Evolutionary conservation across 352 stramenopile genomes (phyloP), one percentile per base, ranked within the genome.

Genomic region (Phytophthora lateralis): DNA sequence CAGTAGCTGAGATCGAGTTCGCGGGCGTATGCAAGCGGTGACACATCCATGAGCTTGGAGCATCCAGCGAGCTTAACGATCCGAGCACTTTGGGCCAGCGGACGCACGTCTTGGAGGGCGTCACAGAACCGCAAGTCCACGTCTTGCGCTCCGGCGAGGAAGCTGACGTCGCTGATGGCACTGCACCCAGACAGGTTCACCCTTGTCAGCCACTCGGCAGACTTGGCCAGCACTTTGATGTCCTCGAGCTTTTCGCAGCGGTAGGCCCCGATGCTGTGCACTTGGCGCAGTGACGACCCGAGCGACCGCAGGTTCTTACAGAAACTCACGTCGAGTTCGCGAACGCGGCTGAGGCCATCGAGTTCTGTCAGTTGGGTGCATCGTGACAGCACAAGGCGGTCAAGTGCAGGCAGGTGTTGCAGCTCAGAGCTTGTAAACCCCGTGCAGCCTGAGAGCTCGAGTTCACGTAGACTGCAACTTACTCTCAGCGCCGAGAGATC

Each of bases 51-150:
- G 0, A 92, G 47, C 2, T 72, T 75, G 17, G 68, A 65, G 39
- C 82, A 89, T 3, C 77, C 78, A 12, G 78, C 73, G 43, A 92
- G 76, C 38, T 90, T 89, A 27, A 90, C 71, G 15, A 77, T 49
- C 3, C 69, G 83, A 42, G 75, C 65, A 8, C 38, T 67, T 21
- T 17, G 5, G 39, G 43, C 39, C 18, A 76, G 56, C 34, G 68
- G 63, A 20, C 42, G 30, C 0, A 89, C 76, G 41, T 90, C 72
- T n/a, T 82, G 70, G 1, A 90, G 61, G 0, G 73, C 65, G 56
- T 90, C 82, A 47, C 82, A 90, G 63, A 91, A 91, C 18, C 80
- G 78, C 55, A 91, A 43, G 30, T 91, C 82, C 0, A 89, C 69
- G 21, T 89, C 72, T 4, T 44, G 51, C 1, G 68, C 73, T 11